Evolutionary conservation across 805 yeast genomes (phyloP).

Genomic region (Starmerella powellii): DNA sequence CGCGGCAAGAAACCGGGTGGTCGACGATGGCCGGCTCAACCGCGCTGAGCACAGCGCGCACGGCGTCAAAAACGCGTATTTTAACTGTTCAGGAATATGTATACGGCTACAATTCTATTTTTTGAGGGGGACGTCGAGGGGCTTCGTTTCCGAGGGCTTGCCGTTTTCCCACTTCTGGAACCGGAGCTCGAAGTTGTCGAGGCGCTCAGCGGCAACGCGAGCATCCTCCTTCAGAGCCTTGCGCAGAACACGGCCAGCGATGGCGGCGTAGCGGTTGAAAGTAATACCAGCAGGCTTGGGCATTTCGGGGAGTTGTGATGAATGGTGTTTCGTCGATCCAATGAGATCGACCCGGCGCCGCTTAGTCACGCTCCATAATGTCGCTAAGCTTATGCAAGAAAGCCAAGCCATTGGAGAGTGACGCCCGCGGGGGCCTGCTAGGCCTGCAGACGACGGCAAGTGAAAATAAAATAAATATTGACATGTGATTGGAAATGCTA

Average conservation of each 20-base stretch:
- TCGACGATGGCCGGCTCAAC: too few relatives aligned
- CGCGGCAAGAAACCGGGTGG: too few relatives aligned
- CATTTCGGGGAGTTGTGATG: constrained; percentile 10
- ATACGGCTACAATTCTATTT: constrained; percentile 4
- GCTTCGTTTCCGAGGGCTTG: constrained; percentile 24
- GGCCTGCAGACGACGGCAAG: too few relatives aligned
- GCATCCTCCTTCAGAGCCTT: constrained; percentile 76
- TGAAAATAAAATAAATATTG: too few relatives aligned
- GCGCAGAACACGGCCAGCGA: constrained; percentile 84
- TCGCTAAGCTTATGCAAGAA: too few relatives aligned
- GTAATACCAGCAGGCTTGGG: constrained; percentile 31
- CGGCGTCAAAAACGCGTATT: background rate
- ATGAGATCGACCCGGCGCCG: too few relatives aligned
- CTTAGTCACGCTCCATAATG: background rate
- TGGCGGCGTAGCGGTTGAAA: constrained; percentile 77
- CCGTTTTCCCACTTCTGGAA: constrained; percentile 66
- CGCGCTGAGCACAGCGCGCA: too few relatives aligned
- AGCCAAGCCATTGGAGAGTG: too few relatives aligned
- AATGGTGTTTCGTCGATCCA: constrained; percentile 1
- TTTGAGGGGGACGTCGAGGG: constrained; percentile 19
- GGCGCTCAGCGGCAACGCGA: constrained; percentile 55
- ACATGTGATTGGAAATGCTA: too few relatives aligned
- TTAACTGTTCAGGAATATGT: too few relatives aligned
- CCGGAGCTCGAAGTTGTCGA: constrained; percentile 64
- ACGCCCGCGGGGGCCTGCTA: too few relatives aligned